phyloP scores from a whole-genome alignment of 2,329 filamentous ascomycete species.

The Fonsecaea erecta region DNA sequence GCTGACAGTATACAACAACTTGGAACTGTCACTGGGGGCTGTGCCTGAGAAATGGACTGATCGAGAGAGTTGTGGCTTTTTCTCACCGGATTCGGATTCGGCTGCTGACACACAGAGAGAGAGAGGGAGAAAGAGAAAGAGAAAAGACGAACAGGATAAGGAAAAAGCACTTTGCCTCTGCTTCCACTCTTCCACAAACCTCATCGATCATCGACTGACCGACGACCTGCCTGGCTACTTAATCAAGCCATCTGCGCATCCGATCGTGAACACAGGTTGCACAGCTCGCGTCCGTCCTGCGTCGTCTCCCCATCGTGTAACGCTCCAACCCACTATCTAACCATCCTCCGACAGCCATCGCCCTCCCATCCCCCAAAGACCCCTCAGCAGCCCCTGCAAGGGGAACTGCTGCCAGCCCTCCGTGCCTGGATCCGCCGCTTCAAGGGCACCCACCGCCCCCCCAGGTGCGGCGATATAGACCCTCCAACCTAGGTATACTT shows the following conservation, averaged over 20 bases:
- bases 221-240: background rate
- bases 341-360: slow-evolving; percentile 11
- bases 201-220: background rate
- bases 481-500: background rate
- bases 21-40: background rate
- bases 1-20: background rate
- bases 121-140: too few species aligned
- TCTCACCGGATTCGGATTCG: background rate
- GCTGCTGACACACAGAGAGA: too few species aligned
- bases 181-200: background rate
- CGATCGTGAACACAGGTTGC: slow-evolving; percentile 7
- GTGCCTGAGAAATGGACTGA: background rate
- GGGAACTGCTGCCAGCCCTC: background rate
- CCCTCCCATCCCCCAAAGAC: background rate
- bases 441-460: too few species aligned
- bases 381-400: background rate
- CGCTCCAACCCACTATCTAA: slow-evolving; percentile 13
- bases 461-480: slow-evolving; percentile 1
- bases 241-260: slow-evolving; percentile 1
- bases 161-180: background rate
- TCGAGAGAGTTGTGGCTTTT: background rate
- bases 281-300: slow-evolving; percentile 3
- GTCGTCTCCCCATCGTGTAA: slow-evolving; percentile 13
- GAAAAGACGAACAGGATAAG: background rate
- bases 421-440: slow-evolving; percentile 9